Conservation (phyloP, 1,284 basidiomycete species). For the Cutaneotrichosporon sp. region DNA sequence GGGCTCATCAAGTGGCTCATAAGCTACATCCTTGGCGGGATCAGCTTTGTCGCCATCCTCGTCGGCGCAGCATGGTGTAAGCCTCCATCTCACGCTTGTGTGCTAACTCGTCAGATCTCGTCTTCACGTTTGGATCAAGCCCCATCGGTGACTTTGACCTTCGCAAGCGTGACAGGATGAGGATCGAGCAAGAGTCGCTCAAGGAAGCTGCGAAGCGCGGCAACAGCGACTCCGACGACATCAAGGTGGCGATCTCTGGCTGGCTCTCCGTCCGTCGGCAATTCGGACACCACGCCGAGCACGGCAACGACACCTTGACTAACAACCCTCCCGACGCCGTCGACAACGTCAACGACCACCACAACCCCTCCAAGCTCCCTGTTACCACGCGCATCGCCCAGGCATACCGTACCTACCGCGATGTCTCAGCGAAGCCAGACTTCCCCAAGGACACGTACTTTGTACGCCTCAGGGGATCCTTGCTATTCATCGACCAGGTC, state of each 20-base stretch:
- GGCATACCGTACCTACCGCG: slow-evolving; percentile 13
- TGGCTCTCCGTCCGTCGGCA: slow-evolving; percentile 84
- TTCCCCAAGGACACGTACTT: slow-evolving; percentile 87
- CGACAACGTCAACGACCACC: slow-evolving; percentile 16
- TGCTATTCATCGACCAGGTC: slow-evolving; percentile 80
- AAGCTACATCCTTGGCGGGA: slow-evolving; percentile 77
- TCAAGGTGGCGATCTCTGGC: slow-evolving; percentile 52
- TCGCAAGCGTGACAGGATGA: slow-evolving; percentile 54
- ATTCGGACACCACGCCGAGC: slow-evolving; percentile 62
- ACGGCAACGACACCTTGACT: neutral
- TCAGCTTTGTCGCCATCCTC: slow-evolving; percentile 79
- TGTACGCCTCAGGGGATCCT: slow-evolving; percentile 80
- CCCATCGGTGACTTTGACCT: slow-evolving; percentile 65
- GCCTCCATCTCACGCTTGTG: slow-evolving; percentile 10
- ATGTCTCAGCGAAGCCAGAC: slow-evolving; percentile 57
- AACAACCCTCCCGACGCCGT: slow-evolving; percentile 18
- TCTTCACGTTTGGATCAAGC: slow-evolving; percentile 67
- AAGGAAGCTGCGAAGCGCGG: slow-evolving; percentile 14
- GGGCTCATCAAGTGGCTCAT: slow-evolving; percentile 34
- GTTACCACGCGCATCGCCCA: slow-evolving; percentile 16
- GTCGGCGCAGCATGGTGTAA: slow-evolving; percentile 59
- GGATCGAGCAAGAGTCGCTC: slow-evolving; percentile 26
- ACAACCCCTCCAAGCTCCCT: slow-evolving; percentile 64
- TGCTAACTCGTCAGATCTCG: slow-evolving; percentile 24
- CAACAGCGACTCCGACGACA: slow-evolving; percentile 25